phyloP scores from a whole-genome alignment of 2,329 filamentous ascomycete species.

The Dactylellina leptospora region DNA sequence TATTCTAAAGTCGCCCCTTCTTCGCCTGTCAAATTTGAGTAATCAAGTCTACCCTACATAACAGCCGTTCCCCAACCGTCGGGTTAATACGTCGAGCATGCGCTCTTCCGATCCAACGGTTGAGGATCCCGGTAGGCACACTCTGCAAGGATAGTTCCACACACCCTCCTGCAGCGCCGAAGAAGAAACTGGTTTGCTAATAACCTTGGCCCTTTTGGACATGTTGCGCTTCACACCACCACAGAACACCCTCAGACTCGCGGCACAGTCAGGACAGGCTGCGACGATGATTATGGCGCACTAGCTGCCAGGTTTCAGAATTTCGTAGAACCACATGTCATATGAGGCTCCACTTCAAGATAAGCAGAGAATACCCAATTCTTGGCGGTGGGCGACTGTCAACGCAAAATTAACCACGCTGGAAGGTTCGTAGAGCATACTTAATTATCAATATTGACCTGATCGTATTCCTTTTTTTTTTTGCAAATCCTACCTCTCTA shows the following conservation, averaged over 20 bases:
- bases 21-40: neutral
- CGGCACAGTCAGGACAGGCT: conserved; percentile 21
- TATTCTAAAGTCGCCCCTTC: neutral
- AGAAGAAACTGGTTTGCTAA: conserved; percentile 19
- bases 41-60: conserved; percentile 1
- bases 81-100: conserved; percentile 29
- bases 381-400: conserved; percentile 21
- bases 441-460: no score
- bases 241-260: neutral
- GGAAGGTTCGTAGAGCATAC: neutral
- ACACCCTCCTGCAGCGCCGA: neutral
- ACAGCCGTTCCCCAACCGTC: conserved; percentile 43
- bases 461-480: no score
- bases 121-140: conserved; percentile 9
- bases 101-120: conserved; percentile 29
- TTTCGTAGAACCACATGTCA: conserved; percentile 18
- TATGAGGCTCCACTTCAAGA: conserved; percentile 45
- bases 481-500: no score
- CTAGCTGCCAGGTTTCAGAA: conserved; percentile 30
- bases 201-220: neutral
- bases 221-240: neutral
- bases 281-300: neutral
- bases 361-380: neutral
- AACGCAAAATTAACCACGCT: conserved; percentile 44
- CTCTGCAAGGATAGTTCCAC: conserved; percentile 7